Conservation (phyloP, 2,329 filamentous ascomycete genomes). For the Teratosphaeria viscida region DNA sequence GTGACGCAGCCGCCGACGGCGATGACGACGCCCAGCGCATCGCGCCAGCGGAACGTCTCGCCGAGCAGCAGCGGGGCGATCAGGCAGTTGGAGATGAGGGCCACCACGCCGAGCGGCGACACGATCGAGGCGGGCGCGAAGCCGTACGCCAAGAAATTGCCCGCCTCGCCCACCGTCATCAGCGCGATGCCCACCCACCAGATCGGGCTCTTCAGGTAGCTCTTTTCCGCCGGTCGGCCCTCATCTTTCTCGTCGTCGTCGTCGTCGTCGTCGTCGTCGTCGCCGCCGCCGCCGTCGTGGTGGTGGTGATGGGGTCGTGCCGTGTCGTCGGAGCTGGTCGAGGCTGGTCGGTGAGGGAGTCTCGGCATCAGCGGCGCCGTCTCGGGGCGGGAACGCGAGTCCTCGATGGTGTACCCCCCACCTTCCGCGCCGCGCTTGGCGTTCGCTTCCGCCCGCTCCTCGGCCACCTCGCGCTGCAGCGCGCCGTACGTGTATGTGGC, state of each 20-base stretch:
- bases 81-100: conserved; percentile 89
- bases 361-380: conserved; percentile 45
- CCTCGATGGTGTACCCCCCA: conserved; percentile 23
- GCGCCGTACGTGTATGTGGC: conserved; percentile 35
- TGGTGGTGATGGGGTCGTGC: conserved; percentile 20
- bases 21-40: conserved; percentile 79
- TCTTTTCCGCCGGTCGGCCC: conserved; percentile 43
- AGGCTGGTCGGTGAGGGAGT: conserved; percentile 33
- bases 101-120: conserved; percentile 91
- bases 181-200: conserved; percentile 94
- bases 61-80: conserved; percentile 92
- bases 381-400: conserved; percentile 33
- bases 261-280: background rate
- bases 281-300: background rate
- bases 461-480: conserved; percentile 24
- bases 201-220: conserved; percentile 81
- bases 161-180: conserved; percentile 86
- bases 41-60: conserved; percentile 73
- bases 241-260: conserved; percentile 23
- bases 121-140: conserved; percentile 97
- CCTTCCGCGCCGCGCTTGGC: conserved; percentile 4
- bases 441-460: conserved; percentile 20
- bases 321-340: conserved; percentile 28
- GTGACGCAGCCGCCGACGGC: conserved; percentile 81
- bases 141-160: conserved; percentile 94